phyloP scores from a whole-genome alignment of 352 stramenopile species.

The Globisporangium orthogonon region DNA sequence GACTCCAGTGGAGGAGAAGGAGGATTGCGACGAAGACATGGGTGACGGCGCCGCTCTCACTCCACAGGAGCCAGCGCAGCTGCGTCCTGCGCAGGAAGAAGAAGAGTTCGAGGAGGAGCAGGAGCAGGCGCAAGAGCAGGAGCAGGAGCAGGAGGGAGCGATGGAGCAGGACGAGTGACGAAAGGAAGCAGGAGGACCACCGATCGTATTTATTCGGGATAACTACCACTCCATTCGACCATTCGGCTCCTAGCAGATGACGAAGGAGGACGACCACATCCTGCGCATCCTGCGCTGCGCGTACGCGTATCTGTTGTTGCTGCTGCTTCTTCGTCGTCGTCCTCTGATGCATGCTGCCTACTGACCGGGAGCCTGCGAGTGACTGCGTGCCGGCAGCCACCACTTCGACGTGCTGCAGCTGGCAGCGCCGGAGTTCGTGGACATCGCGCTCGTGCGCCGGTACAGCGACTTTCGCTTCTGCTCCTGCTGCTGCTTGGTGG shows the following conservation, averaged over 20 bases:
- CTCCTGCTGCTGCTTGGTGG: neutral
- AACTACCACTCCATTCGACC: too few species aligned
- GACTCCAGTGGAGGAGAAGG: neutral
- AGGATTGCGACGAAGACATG: neutral
- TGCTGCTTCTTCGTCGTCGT: neutral
- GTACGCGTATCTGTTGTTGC: neutral
- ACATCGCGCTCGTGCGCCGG: conserved; percentile 25
- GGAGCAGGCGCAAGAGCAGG: neutral
- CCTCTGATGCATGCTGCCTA: neutral
- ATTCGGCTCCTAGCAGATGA: too few species aligned
- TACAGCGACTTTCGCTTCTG: conserved; percentile 3
- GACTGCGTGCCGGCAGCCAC: conserved; percentile 8
- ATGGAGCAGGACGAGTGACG: neutral
- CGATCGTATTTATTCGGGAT: conserved; percentile 2
- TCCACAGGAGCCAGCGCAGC: neutral
- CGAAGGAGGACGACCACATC: neutral
- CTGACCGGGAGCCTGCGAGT: neutral
- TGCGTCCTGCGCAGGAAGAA: neutral
- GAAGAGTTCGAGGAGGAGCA: conserved; percentile 15
- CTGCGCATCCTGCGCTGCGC: conserved; percentile 9
- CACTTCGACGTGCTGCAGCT: conserved; percentile 44
- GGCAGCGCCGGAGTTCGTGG: conserved; percentile 10
- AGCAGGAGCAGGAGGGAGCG: neutral
- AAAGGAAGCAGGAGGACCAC: neutral
- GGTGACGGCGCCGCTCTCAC: neutral